phyloP scores from a whole-genome alignment of 805 yeast genomes.

The Candida xyloterini region DNA sequence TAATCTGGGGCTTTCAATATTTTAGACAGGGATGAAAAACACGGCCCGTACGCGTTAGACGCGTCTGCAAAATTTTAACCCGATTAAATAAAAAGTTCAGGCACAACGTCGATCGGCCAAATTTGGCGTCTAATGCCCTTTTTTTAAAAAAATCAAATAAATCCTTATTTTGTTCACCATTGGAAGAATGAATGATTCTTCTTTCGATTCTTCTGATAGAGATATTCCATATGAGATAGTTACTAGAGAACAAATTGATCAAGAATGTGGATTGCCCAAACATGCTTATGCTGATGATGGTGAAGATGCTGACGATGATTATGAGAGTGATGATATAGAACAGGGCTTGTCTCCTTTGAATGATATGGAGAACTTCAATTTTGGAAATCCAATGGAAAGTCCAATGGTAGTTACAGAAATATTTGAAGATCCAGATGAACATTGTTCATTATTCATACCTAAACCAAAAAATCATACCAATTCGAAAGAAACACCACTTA shows the following conservation, averaged over 20 bases:
- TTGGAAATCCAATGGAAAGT: background rate
- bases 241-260: slow-evolving; percentile 5
- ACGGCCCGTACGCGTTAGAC: slow-evolving; percentile 5
- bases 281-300: slow-evolving; percentile 3
- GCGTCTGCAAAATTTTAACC: slow-evolving; percentile 6
- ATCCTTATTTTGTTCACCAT: background rate
- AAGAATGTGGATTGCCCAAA: slow-evolving; percentile 12
- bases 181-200: background rate
- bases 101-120: slow-evolving; percentile 7
- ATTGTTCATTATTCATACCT: no score
- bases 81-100: background rate
- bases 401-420: no score
- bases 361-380: background rate
- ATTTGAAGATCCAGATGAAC: no score
- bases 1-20: slow-evolving; percentile 5
- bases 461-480: background rate
- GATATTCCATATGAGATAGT: slow-evolving; percentile 17
- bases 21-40: slow-evolving; percentile 10
- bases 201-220: slow-evolving; percentile 18
- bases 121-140: slow-evolving; percentile 6
- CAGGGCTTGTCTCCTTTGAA: background rate
- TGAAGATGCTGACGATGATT: background rate
- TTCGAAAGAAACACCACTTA: background rate
- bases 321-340: slow-evolving; percentile 1
- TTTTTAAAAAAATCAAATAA: slow-evolving; percentile 1